Conservation (phyloP, 768 basidiomycete genomes). For the Tulasnella sp. region DNA sequence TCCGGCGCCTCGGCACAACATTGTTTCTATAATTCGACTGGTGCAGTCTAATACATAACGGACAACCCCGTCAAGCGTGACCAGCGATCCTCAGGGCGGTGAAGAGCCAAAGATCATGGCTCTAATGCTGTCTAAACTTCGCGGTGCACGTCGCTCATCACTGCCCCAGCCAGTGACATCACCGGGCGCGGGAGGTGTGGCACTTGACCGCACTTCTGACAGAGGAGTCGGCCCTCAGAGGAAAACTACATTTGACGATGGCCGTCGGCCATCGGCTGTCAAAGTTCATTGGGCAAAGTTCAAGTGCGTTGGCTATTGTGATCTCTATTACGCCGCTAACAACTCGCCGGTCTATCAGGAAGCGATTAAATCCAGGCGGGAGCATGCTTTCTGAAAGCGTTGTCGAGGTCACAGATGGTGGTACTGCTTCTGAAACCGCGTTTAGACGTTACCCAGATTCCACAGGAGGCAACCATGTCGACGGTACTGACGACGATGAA, state of each 20-base stretch:
- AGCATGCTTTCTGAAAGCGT: not conserved
- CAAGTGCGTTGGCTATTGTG: not conserved
- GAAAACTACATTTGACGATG: not conserved
- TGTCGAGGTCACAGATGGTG: not conserved
- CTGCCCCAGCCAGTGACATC: not conserved
- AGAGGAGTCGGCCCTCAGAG: not conserved
- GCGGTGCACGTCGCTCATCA: too few relatives aligned
- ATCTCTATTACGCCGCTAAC: too few relatives aligned
- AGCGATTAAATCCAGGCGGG: not conserved
- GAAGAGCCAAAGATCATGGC: too few relatives aligned
- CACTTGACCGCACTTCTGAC: not conserved
- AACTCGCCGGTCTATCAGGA: too few relatives aligned
- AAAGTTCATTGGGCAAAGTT: slow-evolving; percentile 2
- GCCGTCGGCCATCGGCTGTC: not conserved
- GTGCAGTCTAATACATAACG: too few relatives aligned
- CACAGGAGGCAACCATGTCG: not conserved
- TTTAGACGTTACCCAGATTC: not conserved
- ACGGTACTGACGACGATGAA: not conserved
- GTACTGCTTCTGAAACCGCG: not conserved
- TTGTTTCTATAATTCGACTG: too few relatives aligned
- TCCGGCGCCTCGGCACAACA: too few relatives aligned
- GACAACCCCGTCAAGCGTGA: too few relatives aligned
- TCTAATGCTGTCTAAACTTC: too few relatives aligned
- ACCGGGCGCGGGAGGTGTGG: not conserved
- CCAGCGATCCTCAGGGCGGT: too few relatives aligned